Percentiles rank a stretch among this genome's conserved stretches.
Conservation (phyloP, 495 filamentous ascomycete species). For the Saxophila tyrrhenica region DNA sequence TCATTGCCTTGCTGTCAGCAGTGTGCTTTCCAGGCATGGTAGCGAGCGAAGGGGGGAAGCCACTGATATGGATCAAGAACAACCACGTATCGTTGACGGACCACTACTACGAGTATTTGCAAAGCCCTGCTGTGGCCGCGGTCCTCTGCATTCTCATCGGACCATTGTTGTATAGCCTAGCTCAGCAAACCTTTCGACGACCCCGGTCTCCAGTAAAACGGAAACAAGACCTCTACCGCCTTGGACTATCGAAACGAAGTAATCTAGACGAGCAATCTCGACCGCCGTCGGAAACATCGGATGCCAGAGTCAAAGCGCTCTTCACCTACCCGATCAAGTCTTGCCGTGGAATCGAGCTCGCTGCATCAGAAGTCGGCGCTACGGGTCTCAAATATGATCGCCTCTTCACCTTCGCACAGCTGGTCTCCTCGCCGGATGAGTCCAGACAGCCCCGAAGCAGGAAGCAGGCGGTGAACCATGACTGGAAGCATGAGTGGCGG, state of each 20-base stretch:
- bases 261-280: constrained; percentile 7
- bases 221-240: constrained; percentile 8
- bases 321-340: constrained; percentile 86
- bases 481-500: constrained; percentile 50
- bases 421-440: constrained; percentile 33
- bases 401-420: constrained; percentile 69
- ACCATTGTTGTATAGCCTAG: not conserved
- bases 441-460: constrained; percentile 13
- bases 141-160: constrained; percentile 9
- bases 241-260: constrained; percentile 11
- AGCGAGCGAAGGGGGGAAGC: not conserved
- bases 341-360: constrained; percentile 68
- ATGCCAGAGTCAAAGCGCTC: constrained; percentile 53
- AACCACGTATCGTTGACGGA: not conserved
- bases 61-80: not conserved
- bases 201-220: too few species aligned
- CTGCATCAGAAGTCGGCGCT: constrained; percentile 50
- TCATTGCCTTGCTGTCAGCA: too few species aligned
- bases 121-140: constrained; percentile 5
- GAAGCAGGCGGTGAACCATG: constrained; percentile 26
- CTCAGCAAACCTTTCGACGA: constrained; percentile 5
- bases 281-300: not conserved
- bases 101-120: constrained; percentile 18
- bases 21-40: not conserved
- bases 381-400: constrained; percentile 76